Conservation (phyloP, 116 monocot genomes). For the Zostera marina region DNA sequence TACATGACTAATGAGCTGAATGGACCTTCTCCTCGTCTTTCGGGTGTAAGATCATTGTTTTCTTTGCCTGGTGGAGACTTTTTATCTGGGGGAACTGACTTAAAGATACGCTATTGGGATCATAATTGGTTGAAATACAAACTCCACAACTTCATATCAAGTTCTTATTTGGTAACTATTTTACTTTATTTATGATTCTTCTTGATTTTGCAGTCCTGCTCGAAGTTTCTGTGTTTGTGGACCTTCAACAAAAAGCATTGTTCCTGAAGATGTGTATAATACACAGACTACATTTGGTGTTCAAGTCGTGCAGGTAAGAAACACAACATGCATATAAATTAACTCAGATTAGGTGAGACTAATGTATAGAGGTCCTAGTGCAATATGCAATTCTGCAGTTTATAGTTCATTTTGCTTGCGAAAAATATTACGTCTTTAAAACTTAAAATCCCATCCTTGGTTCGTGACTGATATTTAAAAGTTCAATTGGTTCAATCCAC, state of each 20-base stretch:
- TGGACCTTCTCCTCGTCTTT: slow-evolving; percentile 40
- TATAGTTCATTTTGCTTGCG: no score
- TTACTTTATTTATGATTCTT: slow-evolving; percentile 2
- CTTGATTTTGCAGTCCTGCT: slow-evolving; percentile 44
- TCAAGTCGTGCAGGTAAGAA: slow-evolving; percentile 82
- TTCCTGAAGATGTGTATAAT: slow-evolving; percentile 54
- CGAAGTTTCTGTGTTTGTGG: slow-evolving; percentile 67
- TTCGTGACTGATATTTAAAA: no score
- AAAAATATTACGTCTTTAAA: no score
- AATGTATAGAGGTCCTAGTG: no score
- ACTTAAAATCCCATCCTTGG: no score
- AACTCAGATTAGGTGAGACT: no score
- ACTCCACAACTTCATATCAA: background rate
- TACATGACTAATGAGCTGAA: slow-evolving; percentile 74
- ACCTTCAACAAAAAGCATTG: slow-evolving; percentile 58
- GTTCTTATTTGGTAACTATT: background rate
- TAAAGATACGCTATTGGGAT: slow-evolving; percentile 89
- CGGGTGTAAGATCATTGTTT: slow-evolving; percentile 69
- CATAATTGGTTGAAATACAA: slow-evolving; percentile 42
- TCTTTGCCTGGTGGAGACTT: slow-evolving; percentile 84
- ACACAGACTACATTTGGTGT: slow-evolving; percentile 61
- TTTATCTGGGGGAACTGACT: slow-evolving; percentile 76
- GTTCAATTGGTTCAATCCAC: no score
- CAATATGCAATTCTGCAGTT: no score
- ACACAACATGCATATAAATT: no score